A percentile compares a stretch with the other conserved stretches of the same genome.
phyloP scores from a whole-genome alignment of 805 yeast species.

The Nakazawaea wyomingensis region DNA sequence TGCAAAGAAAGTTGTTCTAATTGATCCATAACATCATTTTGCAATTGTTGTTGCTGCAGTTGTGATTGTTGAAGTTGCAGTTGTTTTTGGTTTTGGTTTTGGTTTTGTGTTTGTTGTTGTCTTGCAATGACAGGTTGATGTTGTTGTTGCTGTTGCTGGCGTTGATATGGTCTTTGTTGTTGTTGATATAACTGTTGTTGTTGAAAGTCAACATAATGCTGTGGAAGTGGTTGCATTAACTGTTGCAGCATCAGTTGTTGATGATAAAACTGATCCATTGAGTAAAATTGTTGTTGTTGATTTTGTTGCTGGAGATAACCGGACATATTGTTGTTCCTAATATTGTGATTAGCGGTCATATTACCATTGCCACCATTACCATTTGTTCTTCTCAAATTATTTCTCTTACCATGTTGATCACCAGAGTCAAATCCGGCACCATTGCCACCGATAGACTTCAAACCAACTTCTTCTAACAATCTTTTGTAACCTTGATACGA shows the following conservation, averaged over 20 bases:
- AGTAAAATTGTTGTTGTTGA: constrained; percentile 1
- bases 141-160: constrained; percentile 1
- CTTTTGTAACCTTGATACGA: constrained; percentile 73
- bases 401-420: constrained; percentile 2
- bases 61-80: not conserved
- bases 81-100: not conserved
- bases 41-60: not conserved
- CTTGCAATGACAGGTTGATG: not conserved
- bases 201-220: not conserved
- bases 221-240: constrained; percentile 3
- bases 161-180: not conserved
- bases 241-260: constrained; percentile 6
- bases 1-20: constrained; percentile 40
- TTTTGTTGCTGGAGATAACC: constrained; percentile 3
- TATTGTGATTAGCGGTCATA: too few species aligned
- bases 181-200: not conserved
- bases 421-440: not conserved
- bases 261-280: constrained; percentile 12
- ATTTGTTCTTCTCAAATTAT: not conserved
- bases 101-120: constrained; percentile 1
- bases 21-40: constrained; percentile 33
- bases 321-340: not conserved
- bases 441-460: constrained; percentile 25
- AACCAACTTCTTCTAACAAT: constrained; percentile 87
- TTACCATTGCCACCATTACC: not conserved